Percentiles rank a stretch among this genome's conserved stretches.
Conservation (phyloP, 2,329 filamentous ascomycete species). For the Neonectria ditissima region DNA sequence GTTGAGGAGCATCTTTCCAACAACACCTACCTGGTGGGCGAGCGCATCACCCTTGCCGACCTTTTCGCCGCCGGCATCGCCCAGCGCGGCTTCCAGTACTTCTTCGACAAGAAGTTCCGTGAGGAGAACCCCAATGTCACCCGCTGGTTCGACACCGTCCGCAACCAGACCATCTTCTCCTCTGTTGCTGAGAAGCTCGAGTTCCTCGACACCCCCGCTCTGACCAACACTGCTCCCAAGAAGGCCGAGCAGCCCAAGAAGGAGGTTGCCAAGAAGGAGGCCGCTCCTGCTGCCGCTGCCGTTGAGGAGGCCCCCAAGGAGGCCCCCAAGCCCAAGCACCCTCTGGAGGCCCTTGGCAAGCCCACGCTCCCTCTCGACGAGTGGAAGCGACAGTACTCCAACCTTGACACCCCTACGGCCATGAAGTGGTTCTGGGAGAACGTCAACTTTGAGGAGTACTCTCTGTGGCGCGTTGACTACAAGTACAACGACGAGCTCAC, state of each 20-base stretch:
- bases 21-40: constrained; percentile 97
- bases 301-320: constrained; percentile 68
- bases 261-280: constrained; percentile 72
- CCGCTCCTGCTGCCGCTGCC: constrained; percentile 52
- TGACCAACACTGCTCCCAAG: constrained; percentile 76
- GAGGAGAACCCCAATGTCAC: constrained; percentile 83
- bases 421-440: constrained; percentile 99
- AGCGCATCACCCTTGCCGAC: constrained; percentile 97
- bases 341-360: constrained; percentile 69
- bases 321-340: constrained; percentile 82
- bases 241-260: constrained; percentile 80
- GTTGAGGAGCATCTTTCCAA: constrained; percentile 88
- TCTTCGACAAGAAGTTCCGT: constrained; percentile 94
- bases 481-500: constrained; percentile 99
- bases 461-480: constrained; percentile 93
- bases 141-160: constrained; percentile 95
- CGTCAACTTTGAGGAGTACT: constrained; percentile 94
- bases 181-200: constrained; percentile 80
- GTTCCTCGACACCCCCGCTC: constrained; percentile 86
- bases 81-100: constrained; percentile 89
- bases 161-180: constrained; percentile 92
- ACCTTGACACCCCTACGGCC: constrained; percentile 80
- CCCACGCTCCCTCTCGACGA: constrained; percentile 89
- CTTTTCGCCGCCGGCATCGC: constrained; percentile 85
- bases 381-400: constrained; percentile 99